Base-by-base conservation (phyloP, 495 filamentous ascomycete species). In the Daldinia concentrica region DNA sequence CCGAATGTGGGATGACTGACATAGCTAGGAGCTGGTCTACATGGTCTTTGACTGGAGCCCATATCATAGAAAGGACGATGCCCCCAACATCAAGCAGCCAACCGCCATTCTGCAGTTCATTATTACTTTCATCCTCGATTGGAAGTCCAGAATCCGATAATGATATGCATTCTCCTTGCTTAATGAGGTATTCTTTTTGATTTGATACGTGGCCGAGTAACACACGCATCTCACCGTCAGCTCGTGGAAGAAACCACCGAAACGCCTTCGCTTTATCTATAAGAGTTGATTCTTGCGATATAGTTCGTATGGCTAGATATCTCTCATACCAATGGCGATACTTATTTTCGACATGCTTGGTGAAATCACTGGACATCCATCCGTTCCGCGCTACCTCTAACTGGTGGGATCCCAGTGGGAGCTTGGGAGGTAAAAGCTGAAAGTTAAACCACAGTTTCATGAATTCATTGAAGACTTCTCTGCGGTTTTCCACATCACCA, bases 21-120 rank as follows among this genome's bases (percentile, higher is more conserved):
- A 86, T 74, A 6, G 82, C 83, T 24, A 86, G 76, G 54, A 84
- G 56, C 72, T 86, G 83, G 17, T 71, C 63, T 27, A 71, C 64
- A 19, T 72, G 63, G 26, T 69, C 64, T 43, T 72, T 52, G n/a
- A 76, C 57, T 3, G 82, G 81, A 3, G 79, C 82, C 83, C 83
- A 86, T 12, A 68, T 78, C 68, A 85, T 75, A 12, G 79, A 78
- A 27, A 84, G 72, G 11, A 80, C 77, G 30, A 84, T 79, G 54
- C 83, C 82, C 26, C 81, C 83, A 5, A 81, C 77, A 62, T 86
- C 78, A 48, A 86, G 63, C 61, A 83, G 74, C 81, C 81, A 84
- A 9, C 83, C 82, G 11, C 59, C 74, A 12, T 75, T 59, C 19
- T 52, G 64, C 6, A 60, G 37, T 22, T 80, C 76, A 0, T 68